These are phyloP conservation scores for Lumnitzera racemosa DNA, from an alignment of 345 rosid species.

Conservation along the genomic window DNA sequence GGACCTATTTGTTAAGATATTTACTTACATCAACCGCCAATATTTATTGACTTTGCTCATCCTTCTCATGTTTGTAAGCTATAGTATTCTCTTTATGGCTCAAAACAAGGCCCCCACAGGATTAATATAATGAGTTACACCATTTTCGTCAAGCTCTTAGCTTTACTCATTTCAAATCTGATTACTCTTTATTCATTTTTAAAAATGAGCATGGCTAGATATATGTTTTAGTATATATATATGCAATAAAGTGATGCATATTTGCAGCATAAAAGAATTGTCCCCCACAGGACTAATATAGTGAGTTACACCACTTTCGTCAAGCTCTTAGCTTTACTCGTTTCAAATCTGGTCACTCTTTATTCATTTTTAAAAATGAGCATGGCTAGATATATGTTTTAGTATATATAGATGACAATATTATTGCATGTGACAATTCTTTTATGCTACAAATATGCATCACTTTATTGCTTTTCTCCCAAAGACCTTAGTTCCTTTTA, in stretches of 20 bases:
- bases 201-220: no score
- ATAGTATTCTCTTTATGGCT: no score
- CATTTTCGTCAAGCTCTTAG: background rate
- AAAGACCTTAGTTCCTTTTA: background rate
- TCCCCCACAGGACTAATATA: slow-evolving; percentile 1
- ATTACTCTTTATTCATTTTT: slow-evolving; percentile 3
- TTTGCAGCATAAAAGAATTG: no score
- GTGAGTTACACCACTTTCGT: background rate
- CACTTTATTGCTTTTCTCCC: background rate
- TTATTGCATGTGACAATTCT: background rate
- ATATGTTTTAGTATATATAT: slow-evolving; percentile 3
- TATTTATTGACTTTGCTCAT: no score
- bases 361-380: background rate
- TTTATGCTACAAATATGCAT: fast-evolving
- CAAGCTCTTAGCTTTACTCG: background rate
- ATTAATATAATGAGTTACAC: background rate
- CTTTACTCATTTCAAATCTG: background rate
- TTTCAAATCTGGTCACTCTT: background rate
- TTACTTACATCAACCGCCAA: no score
- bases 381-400: background rate
- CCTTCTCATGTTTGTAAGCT: no score
- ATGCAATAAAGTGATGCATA: background rate
- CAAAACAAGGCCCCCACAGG: background rate
- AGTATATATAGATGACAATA: background rate
- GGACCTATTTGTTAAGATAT: no score